phyloP scores from a whole-genome alignment of 208 protist species.

The Trypanosomatidae sp. region DNA sequence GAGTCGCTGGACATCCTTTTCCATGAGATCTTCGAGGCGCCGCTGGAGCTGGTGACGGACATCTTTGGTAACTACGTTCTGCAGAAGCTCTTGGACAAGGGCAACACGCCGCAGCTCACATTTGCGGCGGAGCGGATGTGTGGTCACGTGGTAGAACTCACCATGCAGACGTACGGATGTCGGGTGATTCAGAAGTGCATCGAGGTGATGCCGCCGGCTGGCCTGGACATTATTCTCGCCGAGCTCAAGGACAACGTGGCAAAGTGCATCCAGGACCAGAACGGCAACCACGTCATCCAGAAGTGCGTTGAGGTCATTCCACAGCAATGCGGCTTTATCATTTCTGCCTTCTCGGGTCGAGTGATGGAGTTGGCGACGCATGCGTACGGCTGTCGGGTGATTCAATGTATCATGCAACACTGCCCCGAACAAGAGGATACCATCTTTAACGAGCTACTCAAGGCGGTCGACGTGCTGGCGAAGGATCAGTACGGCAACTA shows the following conservation, averaged over 20 bases:
- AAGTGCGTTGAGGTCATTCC: conserved; percentile 98
- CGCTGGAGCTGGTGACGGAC: conserved; percentile 94
- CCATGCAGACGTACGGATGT: conserved; percentile 97
- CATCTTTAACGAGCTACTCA: conserved; percentile 94
- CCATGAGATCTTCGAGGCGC: conserved; percentile 91
- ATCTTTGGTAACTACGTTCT: conserved; percentile 99
- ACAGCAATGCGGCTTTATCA: conserved; percentile 95
- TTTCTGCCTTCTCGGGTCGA: conserved; percentile 94
- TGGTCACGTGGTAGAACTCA: conserved; percentile 94
- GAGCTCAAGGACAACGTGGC: conserved; percentile 96
- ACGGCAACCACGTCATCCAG: conserved; percentile 99
- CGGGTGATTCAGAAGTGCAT: conserved; percentile 99
- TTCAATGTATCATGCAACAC: conserved; percentile 98
- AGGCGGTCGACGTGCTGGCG: conserved; percentile 81
- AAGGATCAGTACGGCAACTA: conserved; percentile 99
- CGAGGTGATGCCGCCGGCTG: conserved; percentile 85
- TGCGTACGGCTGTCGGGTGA: conserved; percentile 99
- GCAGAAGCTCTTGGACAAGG: conserved; percentile 98
- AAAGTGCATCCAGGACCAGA: conserved; percentile 98
- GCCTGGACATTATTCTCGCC: conserved; percentile 83
- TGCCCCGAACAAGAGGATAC: conserved; percentile 87
- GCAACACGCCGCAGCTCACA: conserved; percentile 76
- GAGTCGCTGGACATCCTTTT: conserved; percentile 91
- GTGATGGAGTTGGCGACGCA: conserved; percentile 97
- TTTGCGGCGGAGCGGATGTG: conserved; percentile 81